Conservation (phyloP, 805 yeast species). For the Ogataea polymorpha region DNA sequence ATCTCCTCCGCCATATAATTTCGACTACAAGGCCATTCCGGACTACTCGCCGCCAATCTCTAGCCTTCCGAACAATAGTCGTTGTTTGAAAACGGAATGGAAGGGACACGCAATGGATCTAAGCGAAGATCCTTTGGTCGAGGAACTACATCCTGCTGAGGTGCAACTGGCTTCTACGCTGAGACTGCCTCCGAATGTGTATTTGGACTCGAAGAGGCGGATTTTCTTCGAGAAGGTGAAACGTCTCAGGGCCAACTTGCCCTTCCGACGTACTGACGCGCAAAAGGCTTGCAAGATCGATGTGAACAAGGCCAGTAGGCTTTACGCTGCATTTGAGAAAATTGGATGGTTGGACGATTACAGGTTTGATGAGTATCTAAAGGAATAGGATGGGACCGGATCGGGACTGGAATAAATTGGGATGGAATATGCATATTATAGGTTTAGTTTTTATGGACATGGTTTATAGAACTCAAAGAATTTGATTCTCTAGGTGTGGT, state of each 20-base stretch:
- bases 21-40: constrained; percentile 68
- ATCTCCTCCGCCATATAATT: constrained; percentile 46
- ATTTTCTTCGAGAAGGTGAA: constrained; percentile 86
- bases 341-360: constrained; percentile 89
- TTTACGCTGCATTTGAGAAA: constrained; percentile 85
- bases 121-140: constrained; percentile 66
- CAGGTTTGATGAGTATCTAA: constrained; percentile 43
- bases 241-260: constrained; percentile 63
- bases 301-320: constrained; percentile 90
- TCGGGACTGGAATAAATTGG: not conserved
- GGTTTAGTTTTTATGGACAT: not conserved
- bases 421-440: not conserved
- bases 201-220: constrained; percentile 76
- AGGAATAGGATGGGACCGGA: constrained; percentile 8
- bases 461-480: not conserved
- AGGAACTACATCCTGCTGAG: constrained; percentile 88
- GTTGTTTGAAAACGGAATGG: constrained; percentile 90
- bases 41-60: constrained; percentile 76
- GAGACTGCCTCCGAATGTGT: constrained; percentile 82
- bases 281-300: constrained; percentile 97
- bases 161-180: constrained; percentile 79
- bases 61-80: constrained; percentile 64
- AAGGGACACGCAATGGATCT: constrained; percentile 97
- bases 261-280: constrained; percentile 95
- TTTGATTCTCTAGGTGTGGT: not conserved